phyloP scores from a whole-genome alignment of 2,329 filamentous ascomycete species.

The Neopestalotiopsis sp. region DNA sequence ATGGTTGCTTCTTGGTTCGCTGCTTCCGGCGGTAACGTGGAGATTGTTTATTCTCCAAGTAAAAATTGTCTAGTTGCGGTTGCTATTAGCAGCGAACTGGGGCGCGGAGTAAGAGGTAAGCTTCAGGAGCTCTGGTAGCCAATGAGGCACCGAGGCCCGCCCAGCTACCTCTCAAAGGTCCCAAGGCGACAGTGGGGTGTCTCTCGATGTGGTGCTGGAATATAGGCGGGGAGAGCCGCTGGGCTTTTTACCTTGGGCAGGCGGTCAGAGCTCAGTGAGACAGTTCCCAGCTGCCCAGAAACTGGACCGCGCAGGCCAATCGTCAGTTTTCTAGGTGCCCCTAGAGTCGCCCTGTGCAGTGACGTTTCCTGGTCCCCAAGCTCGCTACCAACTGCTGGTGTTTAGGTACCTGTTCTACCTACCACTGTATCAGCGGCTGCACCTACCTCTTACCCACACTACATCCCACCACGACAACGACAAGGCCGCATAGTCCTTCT shows the following conservation, averaged over 20 bases:
- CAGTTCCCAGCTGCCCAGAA: slow-evolving; percentile 13
- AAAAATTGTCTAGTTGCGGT: slow-evolving; percentile 15
- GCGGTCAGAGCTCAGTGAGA: slow-evolving; percentile 15
- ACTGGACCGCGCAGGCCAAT: slow-evolving; percentile 11
- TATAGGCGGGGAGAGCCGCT: neutral
- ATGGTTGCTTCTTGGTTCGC: neutral
- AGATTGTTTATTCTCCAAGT: slow-evolving; percentile 9
- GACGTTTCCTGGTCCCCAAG: slow-evolving; percentile 6
- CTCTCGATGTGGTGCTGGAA: neutral
- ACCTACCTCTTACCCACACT: neutral
- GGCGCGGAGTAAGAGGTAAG: neutral
- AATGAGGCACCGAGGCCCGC: neutral
- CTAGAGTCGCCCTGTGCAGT: neutral
- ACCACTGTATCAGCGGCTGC: neutral
- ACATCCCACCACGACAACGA: slow-evolving; percentile 9
- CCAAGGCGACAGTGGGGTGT: slow-evolving; percentile 6
- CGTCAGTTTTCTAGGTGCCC: neutral
- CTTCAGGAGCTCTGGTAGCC: slow-evolving; percentile 8
- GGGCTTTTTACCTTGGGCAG: neutral
- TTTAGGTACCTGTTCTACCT: neutral
- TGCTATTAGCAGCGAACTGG: neutral
- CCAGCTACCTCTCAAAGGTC: neutral
- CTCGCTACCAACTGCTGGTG: neutral
- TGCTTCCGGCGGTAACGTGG: slow-evolving; percentile 13
- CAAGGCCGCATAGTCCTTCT: slow-evolving; percentile 8